Base-by-base conservation (phyloP, 2,329 filamentous ascomycete species). In the Cladorrhinum sp. region DNA sequence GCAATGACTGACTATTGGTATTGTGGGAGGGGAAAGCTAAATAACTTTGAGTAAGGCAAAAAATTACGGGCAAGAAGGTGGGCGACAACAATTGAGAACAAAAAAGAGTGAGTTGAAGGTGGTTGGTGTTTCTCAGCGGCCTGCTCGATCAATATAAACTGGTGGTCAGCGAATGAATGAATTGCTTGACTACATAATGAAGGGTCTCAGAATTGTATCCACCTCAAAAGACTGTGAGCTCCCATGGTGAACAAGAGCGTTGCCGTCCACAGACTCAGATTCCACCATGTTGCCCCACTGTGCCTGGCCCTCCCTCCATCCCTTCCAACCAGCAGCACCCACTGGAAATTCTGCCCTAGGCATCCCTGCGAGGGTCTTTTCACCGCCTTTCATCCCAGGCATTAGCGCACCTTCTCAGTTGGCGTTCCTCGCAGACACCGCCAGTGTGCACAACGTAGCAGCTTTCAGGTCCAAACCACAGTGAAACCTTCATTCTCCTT, bases 391-490 rank as follows among this genome's bases (percentile, higher is more conserved):
- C 20, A 29, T 7, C 24, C 2, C 8, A n/a, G 50, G 36, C 22
- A 10, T 29, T 29, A 48, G 48, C 45, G 49, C 58, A 25, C 22
- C 36, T 50, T 58, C 16, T 18, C 16, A 18, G 16, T 45, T 55
- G 25, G 32, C 51, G 50, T 25, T 36, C 32, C 2, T 12, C 20
- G 36, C 24, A 38, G 29, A 52, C 51, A 25, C 24, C 57, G 50
- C 48, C 41, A 32, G 36, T 55, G 36, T 55, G 29, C 53, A 25
- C 38, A 55, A 7, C 38, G 53, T 56, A 27, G 32, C 23, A 45
- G 20, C 49, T 58, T 51, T 52, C 27, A 53, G n/a, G 32, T n/a
- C 22, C 27, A 53, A 58, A 49, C 56, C 49, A 20, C 56, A 45
- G 32, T 58, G 49, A 52, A 53, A 53, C 56, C 20, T 23, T 36